Conservation (phyloP, 768 basidiomycete species). For the Pholiota conissans region DNA sequence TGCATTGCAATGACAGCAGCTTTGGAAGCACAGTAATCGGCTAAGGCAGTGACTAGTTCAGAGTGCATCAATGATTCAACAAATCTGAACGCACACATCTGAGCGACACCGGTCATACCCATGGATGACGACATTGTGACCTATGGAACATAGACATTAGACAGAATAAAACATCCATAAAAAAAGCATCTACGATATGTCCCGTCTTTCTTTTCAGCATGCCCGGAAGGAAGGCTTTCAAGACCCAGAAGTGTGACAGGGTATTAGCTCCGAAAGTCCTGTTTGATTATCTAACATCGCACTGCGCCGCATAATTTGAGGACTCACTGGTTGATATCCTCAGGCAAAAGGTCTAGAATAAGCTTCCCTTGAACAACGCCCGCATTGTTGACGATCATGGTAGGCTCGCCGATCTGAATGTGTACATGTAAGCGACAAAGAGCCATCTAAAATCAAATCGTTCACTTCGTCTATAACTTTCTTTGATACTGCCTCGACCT, state of each 20-base stretch:
- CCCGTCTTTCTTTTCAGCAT: constrained; percentile 79
- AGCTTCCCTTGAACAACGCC: constrained; percentile 91
- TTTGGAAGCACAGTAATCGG: constrained; percentile 92
- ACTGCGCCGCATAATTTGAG: not conserved
- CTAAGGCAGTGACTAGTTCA: constrained; percentile 32
- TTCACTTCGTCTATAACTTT: constrained; percentile 75
- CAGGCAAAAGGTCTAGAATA: constrained; percentile 73
- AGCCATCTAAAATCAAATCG: too few relatives aligned
- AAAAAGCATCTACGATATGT: constrained; percentile 68
- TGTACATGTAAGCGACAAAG: constrained; percentile 1
- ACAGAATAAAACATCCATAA: constrained; percentile 1
- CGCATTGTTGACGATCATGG: constrained; percentile 92
- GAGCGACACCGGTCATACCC: constrained; percentile 69
- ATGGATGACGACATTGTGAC: constrained; percentile 78
- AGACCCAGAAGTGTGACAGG: constrained; percentile 85
- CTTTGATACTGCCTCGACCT: constrained; percentile 76
- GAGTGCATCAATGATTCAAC: not conserved
- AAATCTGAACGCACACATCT: constrained; percentile 58
- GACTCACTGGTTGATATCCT: constrained; percentile 77
- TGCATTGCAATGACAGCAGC: constrained; percentile 82
- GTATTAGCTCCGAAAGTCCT: constrained; percentile 93
- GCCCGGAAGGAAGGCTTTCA: constrained; percentile 90
- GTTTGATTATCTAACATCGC: constrained; percentile 2
- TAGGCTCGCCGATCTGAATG: constrained; percentile 78
- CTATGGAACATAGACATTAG: constrained; percentile 35